Base-by-base conservation (phyloP, 2,329 filamentous ascomycete genomes). In the Exophiala aquamarina region DNA sequence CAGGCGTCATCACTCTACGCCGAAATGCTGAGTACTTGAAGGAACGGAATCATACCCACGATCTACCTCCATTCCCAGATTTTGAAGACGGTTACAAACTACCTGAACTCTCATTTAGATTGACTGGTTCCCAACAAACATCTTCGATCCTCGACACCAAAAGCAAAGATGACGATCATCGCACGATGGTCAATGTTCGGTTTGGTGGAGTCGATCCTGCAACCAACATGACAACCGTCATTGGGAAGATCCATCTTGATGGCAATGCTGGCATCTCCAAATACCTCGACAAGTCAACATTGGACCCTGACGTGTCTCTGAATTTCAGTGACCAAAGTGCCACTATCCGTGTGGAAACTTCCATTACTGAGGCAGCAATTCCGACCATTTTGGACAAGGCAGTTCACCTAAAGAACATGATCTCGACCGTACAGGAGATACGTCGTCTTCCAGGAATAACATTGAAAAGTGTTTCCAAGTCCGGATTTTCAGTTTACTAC, bases 371-470 rank as follows among this genome's bases (percentile, higher is more conserved):
- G 21, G 23, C 46, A 13, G 50, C 46, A 10, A 45, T 58, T 36
- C 42, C 50, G 2, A 21, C 31, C 11, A 48, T 58, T 29, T 15
- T 55, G 10, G 44, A 43, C n/a, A 51, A 52, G 21, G 47, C 55
- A 4, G 47, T 46, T 26, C 46, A 54, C 14, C 29, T 58, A n/a
- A 44, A 57, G 35, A 54, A 55, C 41, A 37, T 54, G 14, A 47
- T 58, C 3, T 48, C 51, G 4, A 56, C 50, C 13, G 49, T 57
- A 5, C 49, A 56, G 29, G 36, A 55, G 10, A 47, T 59, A 17
- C 46, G 53, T 28, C 40, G 45, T 9, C 47, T 52, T 5, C 42
- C 49, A 20, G 46, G 40, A 15, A 13, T 59, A 19, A 50, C 41
- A 36, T 38, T 58, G 43, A 36, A 54, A 32, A 33, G 33, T n/a